phyloP scores from a whole-genome alignment of 345 rosid species.

The Rhodomyrtus tomentosa region DNA sequence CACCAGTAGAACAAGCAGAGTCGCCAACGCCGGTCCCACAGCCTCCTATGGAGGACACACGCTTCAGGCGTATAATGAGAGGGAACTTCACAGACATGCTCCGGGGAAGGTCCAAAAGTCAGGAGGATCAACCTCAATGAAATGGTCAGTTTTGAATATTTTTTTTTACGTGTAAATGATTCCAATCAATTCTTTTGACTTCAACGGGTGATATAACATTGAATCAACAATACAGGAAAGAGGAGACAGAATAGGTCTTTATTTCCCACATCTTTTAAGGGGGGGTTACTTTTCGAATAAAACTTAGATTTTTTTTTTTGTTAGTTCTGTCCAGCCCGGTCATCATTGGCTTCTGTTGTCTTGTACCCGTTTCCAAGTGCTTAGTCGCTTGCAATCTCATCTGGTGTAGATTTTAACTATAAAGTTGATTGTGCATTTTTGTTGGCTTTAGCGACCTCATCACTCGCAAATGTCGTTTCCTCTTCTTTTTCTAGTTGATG shows the following conservation, averaged over 20 bases:
- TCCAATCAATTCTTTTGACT: neutral
- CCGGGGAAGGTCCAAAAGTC: slow-evolving; percentile 43
- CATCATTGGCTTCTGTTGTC: neutral
- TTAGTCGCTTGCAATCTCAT: neutral
- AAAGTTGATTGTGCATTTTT: neutral
- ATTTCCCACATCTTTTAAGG: neutral
- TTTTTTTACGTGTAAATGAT: neutral
- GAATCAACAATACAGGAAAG: neutral
- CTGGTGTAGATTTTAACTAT: neutral
- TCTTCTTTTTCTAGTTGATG: neutral
- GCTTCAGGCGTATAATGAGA: slow-evolving; percentile 90
- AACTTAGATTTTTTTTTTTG: neutral
- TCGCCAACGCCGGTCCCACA: slow-evolving; percentile 27
- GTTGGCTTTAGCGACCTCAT: neutral
- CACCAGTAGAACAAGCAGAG: slow-evolving; percentile 29
- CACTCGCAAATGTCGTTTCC: neutral
- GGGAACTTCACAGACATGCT: slow-evolving; percentile 89
- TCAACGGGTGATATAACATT: neutral
- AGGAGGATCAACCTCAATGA: slow-evolving; percentile 40
- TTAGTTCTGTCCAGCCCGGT: neutral
- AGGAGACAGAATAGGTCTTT: neutral
- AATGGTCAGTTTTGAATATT: slow-evolving; percentile 2
- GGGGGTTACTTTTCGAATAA: neutral
- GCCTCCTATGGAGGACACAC: slow-evolving; percentile 56
- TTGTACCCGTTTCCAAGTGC: neutral